Evolutionary conservation across 148 eudicot species (phyloP).

Genomic region (Camellia granthamiana): DNA sequence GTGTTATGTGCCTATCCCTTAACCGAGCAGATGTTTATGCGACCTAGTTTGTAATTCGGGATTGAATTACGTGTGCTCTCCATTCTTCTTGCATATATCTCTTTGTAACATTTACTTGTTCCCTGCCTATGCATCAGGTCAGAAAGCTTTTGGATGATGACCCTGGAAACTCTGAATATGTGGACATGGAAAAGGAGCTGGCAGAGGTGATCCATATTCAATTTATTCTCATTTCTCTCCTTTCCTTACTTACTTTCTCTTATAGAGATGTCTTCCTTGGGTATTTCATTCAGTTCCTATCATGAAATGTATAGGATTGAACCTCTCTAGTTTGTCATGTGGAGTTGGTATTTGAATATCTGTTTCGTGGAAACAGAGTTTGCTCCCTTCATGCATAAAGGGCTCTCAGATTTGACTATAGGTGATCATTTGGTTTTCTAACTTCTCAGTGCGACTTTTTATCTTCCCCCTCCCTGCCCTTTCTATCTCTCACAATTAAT

Average conservation of each 20-base stretch:
- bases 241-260: constrained; percentile 4
- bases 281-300: constrained; percentile 20
- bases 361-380: constrained; percentile 5
- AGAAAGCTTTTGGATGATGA: constrained; percentile 73
- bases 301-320: constrained; percentile 19
- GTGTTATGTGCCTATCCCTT: background rate
- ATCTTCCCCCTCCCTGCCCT: background rate
- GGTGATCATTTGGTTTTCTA: constrained; percentile 12
- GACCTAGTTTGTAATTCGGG: background rate
- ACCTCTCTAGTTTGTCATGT: constrained; percentile 16
- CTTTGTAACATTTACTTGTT: background rate
- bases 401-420: constrained; percentile 12
- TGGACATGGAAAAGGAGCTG: constrained; percentile 93
- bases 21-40: background rate
- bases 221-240: background rate
- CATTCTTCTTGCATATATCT: background rate
- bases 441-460: background rate
- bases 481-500: constrained; percentile 18
- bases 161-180: constrained; percentile 81
- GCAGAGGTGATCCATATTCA: constrained; percentile 67
- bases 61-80: background rate
- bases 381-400: constrained; percentile 15
- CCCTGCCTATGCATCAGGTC: constrained; percentile 46
- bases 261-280: constrained; percentile 8
- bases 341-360: constrained; percentile 18